A percentile compares a stretch with the other conserved stretches of the same genome.
Conservation (phyloP, 2,329 filamentous ascomycete genomes). For the Neobulgaria alba region DNA sequence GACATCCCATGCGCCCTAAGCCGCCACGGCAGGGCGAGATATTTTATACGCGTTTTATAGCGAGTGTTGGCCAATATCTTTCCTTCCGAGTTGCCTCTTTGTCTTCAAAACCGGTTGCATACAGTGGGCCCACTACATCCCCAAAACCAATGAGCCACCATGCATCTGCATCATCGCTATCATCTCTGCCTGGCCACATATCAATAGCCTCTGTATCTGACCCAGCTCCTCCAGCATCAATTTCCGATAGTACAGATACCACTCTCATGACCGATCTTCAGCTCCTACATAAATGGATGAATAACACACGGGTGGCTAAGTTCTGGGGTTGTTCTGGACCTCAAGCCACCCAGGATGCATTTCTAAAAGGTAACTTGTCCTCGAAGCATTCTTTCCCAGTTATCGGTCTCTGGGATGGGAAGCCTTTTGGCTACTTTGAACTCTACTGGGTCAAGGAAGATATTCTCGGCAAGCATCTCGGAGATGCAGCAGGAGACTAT, state of each 20-base stretch:
- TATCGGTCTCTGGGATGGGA: slow-evolving; percentile 88
- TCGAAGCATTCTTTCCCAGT: slow-evolving; percentile 77
- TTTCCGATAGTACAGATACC: slow-evolving; percentile 22
- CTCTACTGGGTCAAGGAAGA: slow-evolving; percentile 99
- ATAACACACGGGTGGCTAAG: slow-evolving; percentile 69
- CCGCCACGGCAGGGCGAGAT: slow-evolving; percentile 83
- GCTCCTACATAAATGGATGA: slow-evolving; percentile 81
- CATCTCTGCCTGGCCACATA: slow-evolving; percentile 25
- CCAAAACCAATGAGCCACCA: slow-evolving; percentile 20
- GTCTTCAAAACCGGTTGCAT: slow-evolving; percentile 52
- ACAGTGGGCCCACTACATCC: slow-evolving; percentile 46
- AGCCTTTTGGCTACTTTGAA: slow-evolving; percentile 95
- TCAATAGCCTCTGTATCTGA: slow-evolving; percentile 30
- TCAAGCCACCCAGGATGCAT: slow-evolving; percentile 50
- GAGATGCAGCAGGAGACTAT: slow-evolving; percentile 62
- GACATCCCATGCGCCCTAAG: slow-evolving; percentile 81
- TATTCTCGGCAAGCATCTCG: slow-evolving; percentile 60
- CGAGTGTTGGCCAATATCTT: slow-evolving; percentile 73
- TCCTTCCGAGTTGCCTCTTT: slow-evolving; percentile 79
- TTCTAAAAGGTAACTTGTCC: slow-evolving; percentile 57
- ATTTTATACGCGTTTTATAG: slow-evolving; percentile 83
- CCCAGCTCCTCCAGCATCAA: slow-evolving; percentile 35
- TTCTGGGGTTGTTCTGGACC: slow-evolving; percentile 70
- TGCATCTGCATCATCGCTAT: slow-evolving; percentile 17
- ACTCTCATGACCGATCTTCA: slow-evolving; percentile 45